Evolutionary conservation across 116 monocot species (phyloP), one percentile per base, ranked within the genome.

Genomic region (Dioscorea cayenensis): DNA sequence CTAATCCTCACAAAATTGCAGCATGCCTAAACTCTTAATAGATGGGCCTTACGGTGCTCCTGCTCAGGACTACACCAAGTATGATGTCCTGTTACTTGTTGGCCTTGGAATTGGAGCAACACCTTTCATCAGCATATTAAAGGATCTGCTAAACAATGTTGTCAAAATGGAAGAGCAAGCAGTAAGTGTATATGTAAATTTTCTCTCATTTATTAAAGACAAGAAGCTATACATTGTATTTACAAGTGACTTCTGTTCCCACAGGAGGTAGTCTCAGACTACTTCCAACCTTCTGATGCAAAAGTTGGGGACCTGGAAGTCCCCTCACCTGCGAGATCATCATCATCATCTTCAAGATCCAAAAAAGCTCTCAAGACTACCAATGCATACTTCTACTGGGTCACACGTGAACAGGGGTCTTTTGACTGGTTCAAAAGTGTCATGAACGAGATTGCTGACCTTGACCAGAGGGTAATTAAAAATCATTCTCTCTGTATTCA

Each of bases 311-410:
- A 84, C 36, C 65, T 80, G 32, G 81, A 88, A 52, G 73, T 84
- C 55, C 73, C 78, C 18, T 73, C 84, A 12, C 75, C 78, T 20
- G 70, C 78, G 76, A 84, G 67, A 66, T 74, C 73, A 32, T 32
- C 32, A 32, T 32, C 32, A 25, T 25, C 25, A 5, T 68, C 68
- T 14, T 68, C 84, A 8, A 82, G 80, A 51, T 71, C 78, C 14
- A 95, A 80, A 73, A 83, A 75, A 51, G 73, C 76, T 19, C 66
- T 95, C 22, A 91, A 84, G 70, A 95, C 95, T 14, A 89, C 91
- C 49, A 95, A 95, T 73, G 95, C 95, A 36, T 95, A 95, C 61
- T 95, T 95, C 82, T 95, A 95, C 49, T 95, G 95, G 95, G 95
- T 95, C 10, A 95, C 95, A 10, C 86, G 95, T 1, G 95, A 95